Evolutionary conservation across 2,329 filamentous ascomycete genomes (phyloP).

Genomic region (Trichoderma sp.): DNA sequence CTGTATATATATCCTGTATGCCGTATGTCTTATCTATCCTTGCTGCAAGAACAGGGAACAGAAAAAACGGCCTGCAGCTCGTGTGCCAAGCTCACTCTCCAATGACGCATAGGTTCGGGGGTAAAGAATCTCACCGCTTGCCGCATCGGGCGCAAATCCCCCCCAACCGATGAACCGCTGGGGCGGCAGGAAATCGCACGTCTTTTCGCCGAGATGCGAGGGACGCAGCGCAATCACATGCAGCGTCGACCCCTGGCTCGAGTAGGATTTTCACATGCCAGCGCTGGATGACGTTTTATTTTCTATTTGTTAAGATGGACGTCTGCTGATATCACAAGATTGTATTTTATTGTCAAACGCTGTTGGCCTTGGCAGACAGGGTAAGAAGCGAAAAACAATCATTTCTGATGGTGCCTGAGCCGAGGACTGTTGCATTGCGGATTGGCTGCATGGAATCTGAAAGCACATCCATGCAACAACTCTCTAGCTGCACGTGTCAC

Average conservation of each 20-base stretch:
- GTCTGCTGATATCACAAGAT: not conserved
- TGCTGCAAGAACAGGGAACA: not conserved
- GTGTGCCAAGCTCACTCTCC: slow-evolving; percentile 19
- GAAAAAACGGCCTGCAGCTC: slow-evolving; percentile 11
- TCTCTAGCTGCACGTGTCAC: not conserved
- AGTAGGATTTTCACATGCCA: slow-evolving; percentile 28
- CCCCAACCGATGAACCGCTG: slow-evolving; percentile 31
- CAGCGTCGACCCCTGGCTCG: slow-evolving; percentile 4
- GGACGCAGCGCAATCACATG: slow-evolving; percentile 24
- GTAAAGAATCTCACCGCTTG: slow-evolving; percentile 32
- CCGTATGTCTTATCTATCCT: not conserved
- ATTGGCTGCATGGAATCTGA: not conserved
- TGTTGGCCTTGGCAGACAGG: not conserved
- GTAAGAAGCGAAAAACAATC: not conserved
- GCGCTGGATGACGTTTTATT: not conserved
- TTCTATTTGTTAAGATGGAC: not conserved
- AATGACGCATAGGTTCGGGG: slow-evolving; percentile 24
- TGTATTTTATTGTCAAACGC: not conserved
- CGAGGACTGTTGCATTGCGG: not conserved
- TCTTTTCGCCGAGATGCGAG: slow-evolving; percentile 33
- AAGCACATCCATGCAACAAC: not conserved
- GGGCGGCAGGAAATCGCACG: not conserved
- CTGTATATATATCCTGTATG: slow-evolving; percentile 15
- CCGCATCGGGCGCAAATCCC: slow-evolving; percentile 24
- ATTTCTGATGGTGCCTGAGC: not conserved